These are phyloP conservation scores for Dactylis glomerata DNA, from an alignment of 176 grass and related monocot genomes.

Conservation along the genomic window DNA sequence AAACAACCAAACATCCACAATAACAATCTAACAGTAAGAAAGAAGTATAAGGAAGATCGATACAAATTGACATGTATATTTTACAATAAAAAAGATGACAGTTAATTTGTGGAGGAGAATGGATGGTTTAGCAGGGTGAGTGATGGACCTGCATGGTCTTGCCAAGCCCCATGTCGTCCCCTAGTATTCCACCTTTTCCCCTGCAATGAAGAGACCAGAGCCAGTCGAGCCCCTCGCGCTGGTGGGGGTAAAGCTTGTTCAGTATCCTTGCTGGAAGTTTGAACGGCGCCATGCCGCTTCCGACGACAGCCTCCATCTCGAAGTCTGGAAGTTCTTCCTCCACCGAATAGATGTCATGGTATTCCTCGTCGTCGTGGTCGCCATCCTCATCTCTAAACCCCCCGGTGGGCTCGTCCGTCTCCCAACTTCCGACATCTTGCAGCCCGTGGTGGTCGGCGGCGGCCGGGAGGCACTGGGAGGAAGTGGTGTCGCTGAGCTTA, in stretches of 20 bases:
- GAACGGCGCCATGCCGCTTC: conserved; percentile 28
- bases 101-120: background rate
- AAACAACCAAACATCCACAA: background rate
- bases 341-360: background rate
- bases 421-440: background rate
- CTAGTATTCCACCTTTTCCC: conserved; percentile 30
- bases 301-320: conserved; percentile 45
- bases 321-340: conserved; percentile 25
- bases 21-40: background rate
- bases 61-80: background rate
- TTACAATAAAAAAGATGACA: background rate
- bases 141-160: conserved; percentile 86
- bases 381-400: background rate
- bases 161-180: conserved; percentile 96
- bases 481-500: background rate
- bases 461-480: background rate
- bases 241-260: conserved; percentile 65
- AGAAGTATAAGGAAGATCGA: background rate
- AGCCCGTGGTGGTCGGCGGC: background rate
- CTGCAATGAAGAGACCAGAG: conserved; percentile 78
- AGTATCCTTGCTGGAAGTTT: conserved; percentile 50
- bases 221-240: conserved; percentile 74
- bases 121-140: background rate
- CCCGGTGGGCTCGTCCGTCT: background rate
- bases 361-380: background rate